Conservation (phyloP, 2,329 filamentous ascomycete species). For the Rutstroemia sp. region DNA sequence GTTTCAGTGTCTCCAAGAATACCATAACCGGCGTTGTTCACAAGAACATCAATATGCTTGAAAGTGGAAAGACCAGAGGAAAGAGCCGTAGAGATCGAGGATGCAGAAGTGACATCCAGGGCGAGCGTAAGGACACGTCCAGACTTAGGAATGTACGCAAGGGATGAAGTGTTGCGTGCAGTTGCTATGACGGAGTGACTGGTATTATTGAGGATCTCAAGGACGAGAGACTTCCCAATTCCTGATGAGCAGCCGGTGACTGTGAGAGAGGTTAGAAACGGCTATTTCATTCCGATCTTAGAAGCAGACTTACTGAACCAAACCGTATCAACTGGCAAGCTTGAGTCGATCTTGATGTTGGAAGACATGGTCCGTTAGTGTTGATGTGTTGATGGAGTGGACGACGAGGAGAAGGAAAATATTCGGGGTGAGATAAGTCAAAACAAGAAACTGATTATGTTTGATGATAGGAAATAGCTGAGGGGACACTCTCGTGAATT, state of each 20-base stretch:
- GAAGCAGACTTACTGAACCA: neutral
- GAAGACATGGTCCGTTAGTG: neutral
- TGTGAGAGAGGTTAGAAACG: neutral
- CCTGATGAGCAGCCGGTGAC: slow-evolving; percentile 40
- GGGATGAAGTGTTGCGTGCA: slow-evolving; percentile 35
- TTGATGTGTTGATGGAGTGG: neutral
- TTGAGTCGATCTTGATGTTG: neutral
- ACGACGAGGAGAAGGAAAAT: neutral
- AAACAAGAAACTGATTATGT: too few relatives aligned
- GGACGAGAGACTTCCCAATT: slow-evolving; percentile 35
- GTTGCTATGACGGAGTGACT: slow-evolving; percentile 38
- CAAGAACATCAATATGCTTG: slow-evolving; percentile 46
- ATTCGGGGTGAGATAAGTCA: too few relatives aligned
- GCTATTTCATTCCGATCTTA: neutral
- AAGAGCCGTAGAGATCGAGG: slow-evolving; percentile 29
- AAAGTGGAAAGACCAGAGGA: slow-evolving; percentile 36
- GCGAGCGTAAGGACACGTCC: slow-evolving; percentile 35
- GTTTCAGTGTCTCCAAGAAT: slow-evolving; percentile 44
- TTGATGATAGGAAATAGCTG: too few relatives aligned
- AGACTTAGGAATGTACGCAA: slow-evolving; percentile 33
- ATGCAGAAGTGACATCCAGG: slow-evolving; percentile 41
- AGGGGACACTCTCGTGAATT: too few relatives aligned
- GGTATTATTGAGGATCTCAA: slow-evolving; percentile 29
- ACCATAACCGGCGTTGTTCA: slow-evolving; percentile 55
- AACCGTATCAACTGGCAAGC: neutral